A percentile compares a stretch with the other conserved stretches of the same genome.
Evolutionary conservation across 2,329 filamentous ascomycete species (phyloP).

Genomic region (Cladosporium phlei): DNA sequence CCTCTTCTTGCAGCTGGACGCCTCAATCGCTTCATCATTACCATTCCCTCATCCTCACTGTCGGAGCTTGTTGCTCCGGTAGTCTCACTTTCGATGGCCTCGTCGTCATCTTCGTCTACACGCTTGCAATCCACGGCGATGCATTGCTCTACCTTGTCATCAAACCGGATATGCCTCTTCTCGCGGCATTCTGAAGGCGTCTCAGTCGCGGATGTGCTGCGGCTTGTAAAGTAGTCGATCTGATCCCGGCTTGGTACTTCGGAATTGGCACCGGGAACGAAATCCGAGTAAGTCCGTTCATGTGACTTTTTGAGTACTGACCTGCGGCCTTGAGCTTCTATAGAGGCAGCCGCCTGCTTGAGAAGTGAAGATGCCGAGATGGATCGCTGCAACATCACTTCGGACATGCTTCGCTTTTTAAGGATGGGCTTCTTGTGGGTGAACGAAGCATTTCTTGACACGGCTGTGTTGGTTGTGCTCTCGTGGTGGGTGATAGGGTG

Average conservation of each 20-base stretch:
- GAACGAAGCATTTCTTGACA: conserved; percentile 63
- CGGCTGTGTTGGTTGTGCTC: conserved; percentile 49
- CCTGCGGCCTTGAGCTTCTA: conserved; percentile 68
- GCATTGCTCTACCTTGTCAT: conserved; percentile 94
- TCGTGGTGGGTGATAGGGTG: conserved; percentile 46
- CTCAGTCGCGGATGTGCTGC: conserved; percentile 63
- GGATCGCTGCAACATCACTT: conserved; percentile 87
- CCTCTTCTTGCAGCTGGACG: conserved; percentile 50
- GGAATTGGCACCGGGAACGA: conserved; percentile 58
- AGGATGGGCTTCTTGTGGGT: conserved; percentile 84
- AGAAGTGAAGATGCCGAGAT: conserved; percentile 82
- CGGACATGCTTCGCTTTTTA: conserved; percentile 94
- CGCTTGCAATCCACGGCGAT: conserved; percentile 88
- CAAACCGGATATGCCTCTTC: conserved; percentile 89
- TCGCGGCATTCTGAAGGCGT: conserved; percentile 57
- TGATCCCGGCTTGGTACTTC: conserved; percentile 58
- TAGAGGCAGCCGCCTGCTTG: conserved; percentile 80
- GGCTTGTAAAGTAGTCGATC: conserved; percentile 56
- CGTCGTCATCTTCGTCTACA: conserved; percentile 60
- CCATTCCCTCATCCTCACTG: conserved; percentile 65
- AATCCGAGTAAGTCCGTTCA: conserved; percentile 61
- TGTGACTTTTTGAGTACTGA: conserved; percentile 79
- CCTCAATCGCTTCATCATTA: conserved; percentile 71
- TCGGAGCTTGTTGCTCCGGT: conserved; percentile 25
- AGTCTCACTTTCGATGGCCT: conserved; percentile 31